A percentile compares a stretch with the other conserved stretches of the same genome.
Evolutionary conservation across 2,329 filamentous ascomycete species (phyloP).

Genomic region (Microcyclospora pomicola): DNA sequence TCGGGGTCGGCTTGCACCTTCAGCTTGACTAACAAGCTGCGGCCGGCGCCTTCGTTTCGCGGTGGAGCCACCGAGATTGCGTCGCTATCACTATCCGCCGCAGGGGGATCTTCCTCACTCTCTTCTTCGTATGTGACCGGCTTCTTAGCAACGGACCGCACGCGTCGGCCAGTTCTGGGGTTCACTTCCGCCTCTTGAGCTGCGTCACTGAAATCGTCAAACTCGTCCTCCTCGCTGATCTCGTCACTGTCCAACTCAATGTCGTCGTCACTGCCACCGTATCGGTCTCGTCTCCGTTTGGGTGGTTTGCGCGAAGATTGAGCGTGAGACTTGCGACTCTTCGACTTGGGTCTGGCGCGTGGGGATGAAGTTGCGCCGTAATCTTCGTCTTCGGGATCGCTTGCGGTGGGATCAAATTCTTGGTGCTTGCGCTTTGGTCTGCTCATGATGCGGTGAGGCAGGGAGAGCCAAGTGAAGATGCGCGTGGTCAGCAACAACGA

Average conservation of each 20-base stretch:
- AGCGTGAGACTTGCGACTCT: slow-evolving; percentile 12
- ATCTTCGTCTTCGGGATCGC: slow-evolving; percentile 26
- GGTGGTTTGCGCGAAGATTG: slow-evolving; percentile 7
- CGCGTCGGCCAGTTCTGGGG: slow-evolving; percentile 40
- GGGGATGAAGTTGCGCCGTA: slow-evolving; percentile 16
- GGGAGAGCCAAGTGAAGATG: too few species aligned
- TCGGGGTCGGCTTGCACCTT: slow-evolving; percentile 19
- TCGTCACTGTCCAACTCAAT: slow-evolving; percentile 25
- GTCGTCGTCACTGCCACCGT: slow-evolving; percentile 34
- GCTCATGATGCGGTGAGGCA: slow-evolving; percentile 4
- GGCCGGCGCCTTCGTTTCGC: not conserved
- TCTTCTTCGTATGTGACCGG: slow-evolving; percentile 42
- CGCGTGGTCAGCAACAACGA: too few species aligned
- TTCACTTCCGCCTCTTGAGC: slow-evolving; percentile 40
- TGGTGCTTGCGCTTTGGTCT: slow-evolving; percentile 24
- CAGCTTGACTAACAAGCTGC: slow-evolving; percentile 28
- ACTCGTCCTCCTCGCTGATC: slow-evolving; percentile 27
- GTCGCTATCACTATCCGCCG: slow-evolving; percentile 21
- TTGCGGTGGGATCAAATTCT: slow-evolving; percentile 24
- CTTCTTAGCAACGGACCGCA: slow-evolving; percentile 43
- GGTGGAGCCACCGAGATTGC: slow-evolving; percentile 2
- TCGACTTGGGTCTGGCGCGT: slow-evolving; percentile 10
- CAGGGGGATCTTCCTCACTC: slow-evolving; percentile 33
- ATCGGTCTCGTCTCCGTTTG: slow-evolving; percentile 24
- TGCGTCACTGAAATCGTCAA: slow-evolving; percentile 31